phyloP scores from a whole-genome alignment of 768 basidiomycete genomes.

The Mycena albidolilacea region DNA sequence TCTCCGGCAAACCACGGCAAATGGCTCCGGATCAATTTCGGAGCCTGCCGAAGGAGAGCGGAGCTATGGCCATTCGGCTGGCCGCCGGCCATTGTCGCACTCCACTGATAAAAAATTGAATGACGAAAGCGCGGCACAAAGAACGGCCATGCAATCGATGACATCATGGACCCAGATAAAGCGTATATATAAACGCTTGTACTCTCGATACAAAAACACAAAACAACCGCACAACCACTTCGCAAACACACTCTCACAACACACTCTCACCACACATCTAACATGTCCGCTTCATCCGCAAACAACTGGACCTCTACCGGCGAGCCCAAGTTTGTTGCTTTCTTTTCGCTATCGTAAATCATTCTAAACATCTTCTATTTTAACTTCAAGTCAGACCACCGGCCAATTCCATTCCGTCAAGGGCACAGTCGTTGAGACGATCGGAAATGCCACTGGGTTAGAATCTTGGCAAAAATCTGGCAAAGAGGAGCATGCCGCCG shows the following conservation, averaged over 20 bases:
- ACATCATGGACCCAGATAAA: not conserved
- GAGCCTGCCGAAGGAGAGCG: no score
- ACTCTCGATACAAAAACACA: not conserved
- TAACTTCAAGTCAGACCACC: constrained; percentile 52
- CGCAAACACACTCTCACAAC: not conserved
- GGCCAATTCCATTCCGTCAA: constrained; percentile 60
- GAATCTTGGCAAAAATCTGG: constrained; percentile 57
- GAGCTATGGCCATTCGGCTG: no score
- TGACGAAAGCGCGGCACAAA: not conserved
- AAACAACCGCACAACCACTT: constrained; percentile 11
- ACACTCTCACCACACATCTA: not conserved
- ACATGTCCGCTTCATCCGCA: constrained; percentile 24
- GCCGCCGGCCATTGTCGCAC: no score
- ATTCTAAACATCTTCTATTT: not conserved
- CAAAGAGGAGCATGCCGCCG: constrained; percentile 59
- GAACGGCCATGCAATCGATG: not conserved
- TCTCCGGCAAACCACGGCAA: no score
- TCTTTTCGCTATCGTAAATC: not conserved
- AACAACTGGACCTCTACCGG: constrained; percentile 27
- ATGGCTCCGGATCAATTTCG: no score
- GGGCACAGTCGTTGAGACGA: constrained; percentile 55
- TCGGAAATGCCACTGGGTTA: constrained; percentile 61
- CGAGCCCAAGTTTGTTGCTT: constrained; percentile 29
- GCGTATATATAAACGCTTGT: not conserved
- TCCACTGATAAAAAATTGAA: not conserved